Base-by-base conservation (phyloP, 371 early-diverging fungal genomes). In the Mucor velutinosus region DNA sequence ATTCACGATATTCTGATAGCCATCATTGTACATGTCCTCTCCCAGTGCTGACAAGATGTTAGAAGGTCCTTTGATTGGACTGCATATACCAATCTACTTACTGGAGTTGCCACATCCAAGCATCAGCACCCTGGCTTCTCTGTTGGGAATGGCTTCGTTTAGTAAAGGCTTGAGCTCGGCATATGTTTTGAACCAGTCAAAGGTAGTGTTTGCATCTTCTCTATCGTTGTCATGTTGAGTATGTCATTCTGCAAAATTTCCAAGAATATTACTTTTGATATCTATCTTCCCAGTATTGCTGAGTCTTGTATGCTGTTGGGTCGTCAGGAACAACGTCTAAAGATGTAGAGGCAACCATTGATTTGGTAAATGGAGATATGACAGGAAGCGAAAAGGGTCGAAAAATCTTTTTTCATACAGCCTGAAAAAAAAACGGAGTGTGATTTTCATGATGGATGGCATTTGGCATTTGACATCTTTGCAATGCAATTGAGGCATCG, bases 111-210 rank as follows among this genome's bases (percentile, higher is more conserved):
- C 93, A 69, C 93, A 92, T 27, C 93, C 93, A 8, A 93, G 86
- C 85, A 93, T 90, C 58, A 93, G 69, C 33, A 93, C 87, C 55
- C 81, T 81, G 17, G 84, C 82, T 45, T 83, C 79, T 65, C 83
- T 87, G 61, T 84, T 71, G n/a, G 78, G 78, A 55, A 94, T 83
- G 15, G 79, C 75, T 67, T 82, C 68, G 59, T 77, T 77, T 27
- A 94, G 65, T 27, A 90, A 70, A 21, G 87, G 87, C 71, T 88
- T 82, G 51, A 94, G 72, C 21, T 92, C 94, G 29, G 78, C 81
- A 73, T 90, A 94, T 19, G 90, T 90, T 77, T 94, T 94, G 82
- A 93, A 94, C 94, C 94, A 94, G 86, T 94, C 94, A 76, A 92
- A 94, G 5, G 87, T 85, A 23, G 79, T 80, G n/a, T 80, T 80